phyloP scores from a whole-genome alignment of 129 eudicot genomes.

The Sambucus nigra region DNA sequence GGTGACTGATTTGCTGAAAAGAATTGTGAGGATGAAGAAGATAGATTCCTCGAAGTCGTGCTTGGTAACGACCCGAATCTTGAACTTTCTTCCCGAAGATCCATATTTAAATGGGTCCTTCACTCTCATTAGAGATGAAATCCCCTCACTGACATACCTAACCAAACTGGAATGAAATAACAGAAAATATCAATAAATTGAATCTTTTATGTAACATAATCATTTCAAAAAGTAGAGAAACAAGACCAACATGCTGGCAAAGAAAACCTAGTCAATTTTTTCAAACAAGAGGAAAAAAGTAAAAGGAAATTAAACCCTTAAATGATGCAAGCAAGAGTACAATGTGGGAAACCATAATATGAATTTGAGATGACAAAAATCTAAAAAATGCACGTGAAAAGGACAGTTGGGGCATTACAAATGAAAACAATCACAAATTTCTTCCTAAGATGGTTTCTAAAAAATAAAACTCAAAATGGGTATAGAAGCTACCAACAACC shows the following conservation, averaged over 20 bases:
- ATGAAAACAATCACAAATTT: no score
- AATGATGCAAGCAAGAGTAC: background rate
- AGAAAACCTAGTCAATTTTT: no score
- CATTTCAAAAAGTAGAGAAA: background rate
- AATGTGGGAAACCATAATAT: background rate
- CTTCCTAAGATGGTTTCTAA: no score
- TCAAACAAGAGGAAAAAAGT: no score
- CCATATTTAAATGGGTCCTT: constrained; percentile 45
- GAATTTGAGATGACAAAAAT: background rate
- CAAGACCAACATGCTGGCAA: background rate
- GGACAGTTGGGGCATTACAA: no score
- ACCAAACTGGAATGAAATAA: constrained; percentile 1
- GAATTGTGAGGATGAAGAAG: constrained; percentile 86
- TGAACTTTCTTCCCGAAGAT: constrained; percentile 59
- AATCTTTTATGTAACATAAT: background rate
- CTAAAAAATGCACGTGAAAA: no score
- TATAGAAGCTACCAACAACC: no score
- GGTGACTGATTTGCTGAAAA: constrained; percentile 94
- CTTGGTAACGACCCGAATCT: constrained; percentile 45
- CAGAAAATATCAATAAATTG: background rate
- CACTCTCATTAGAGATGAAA: constrained; percentile 10
- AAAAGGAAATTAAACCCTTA: background rate
- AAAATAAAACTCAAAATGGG: no score
- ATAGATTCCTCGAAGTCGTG: constrained; percentile 56
- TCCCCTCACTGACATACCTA: constrained; percentile 6